phyloP scores from a whole-genome alignment of 306 rosid species.

The Pterocarpus macrocarpus region DNA sequence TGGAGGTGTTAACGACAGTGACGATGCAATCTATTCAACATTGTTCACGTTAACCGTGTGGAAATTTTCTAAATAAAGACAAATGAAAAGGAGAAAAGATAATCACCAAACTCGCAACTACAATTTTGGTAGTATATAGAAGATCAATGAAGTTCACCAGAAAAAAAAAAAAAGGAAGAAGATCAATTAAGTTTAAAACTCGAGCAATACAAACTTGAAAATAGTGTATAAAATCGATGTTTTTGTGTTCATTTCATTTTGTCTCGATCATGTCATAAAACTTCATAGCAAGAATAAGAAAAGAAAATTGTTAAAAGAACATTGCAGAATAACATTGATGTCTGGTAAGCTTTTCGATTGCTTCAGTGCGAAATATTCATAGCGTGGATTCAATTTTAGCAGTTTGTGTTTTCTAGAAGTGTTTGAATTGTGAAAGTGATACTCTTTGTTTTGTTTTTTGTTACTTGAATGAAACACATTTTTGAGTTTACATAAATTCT shows the following conservation, averaged over 20 bases:
- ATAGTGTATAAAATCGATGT: not conserved
- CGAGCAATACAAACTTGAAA: not conserved
- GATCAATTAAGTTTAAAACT: not conserved
- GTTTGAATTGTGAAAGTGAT: not conserved
- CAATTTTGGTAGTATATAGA: not conserved
- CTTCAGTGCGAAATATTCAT: too few relatives aligned
- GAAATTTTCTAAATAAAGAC: not conserved
- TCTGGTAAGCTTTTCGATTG: not conserved
- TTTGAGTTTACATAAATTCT: not conserved
- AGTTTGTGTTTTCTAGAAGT: constrained; percentile 11
- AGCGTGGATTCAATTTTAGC: not conserved
- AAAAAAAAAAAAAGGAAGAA: too few relatives aligned
- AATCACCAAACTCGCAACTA: not conserved
- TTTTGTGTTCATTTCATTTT: not conserved
- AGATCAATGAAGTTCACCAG: too few relatives aligned
- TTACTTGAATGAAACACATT: not conserved
- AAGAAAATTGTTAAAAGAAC: not conserved
- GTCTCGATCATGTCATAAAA: not conserved
- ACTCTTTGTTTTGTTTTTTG: too few relatives aligned
- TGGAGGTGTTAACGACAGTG: not conserved
- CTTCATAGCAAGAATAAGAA: not conserved
- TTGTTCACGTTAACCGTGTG: not conserved
- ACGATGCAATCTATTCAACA: not conserved
- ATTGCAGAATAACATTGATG: too few relatives aligned
- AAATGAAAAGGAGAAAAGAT: not conserved